A percentile compares a stretch with the other conserved stretches of the same genome.
Conservation (phyloP, 1,139 yeast species). For the Neolecta irregularis region DNA sequence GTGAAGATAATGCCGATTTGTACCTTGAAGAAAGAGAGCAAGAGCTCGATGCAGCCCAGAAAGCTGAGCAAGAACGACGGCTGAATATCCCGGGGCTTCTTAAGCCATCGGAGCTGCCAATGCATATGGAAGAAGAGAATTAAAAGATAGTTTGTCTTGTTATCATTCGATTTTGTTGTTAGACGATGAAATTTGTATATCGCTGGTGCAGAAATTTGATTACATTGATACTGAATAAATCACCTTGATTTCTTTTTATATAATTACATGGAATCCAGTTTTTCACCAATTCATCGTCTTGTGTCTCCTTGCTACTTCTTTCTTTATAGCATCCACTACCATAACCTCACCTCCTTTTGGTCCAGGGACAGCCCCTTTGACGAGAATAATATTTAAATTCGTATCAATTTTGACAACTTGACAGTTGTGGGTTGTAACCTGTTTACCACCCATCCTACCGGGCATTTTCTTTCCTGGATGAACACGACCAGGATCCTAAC, state of each 20-base stretch:
- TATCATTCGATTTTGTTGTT: no score
- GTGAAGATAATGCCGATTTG: constrained; percentile 68
- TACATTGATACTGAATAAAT: neutral
- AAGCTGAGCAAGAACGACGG: constrained; percentile 64
- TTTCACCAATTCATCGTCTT: neutral
- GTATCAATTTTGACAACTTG: constrained; percentile 67
- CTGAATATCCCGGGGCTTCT: constrained; percentile 82
- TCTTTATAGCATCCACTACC: constrained; percentile 60
- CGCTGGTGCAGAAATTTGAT: neutral
- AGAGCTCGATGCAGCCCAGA: constrained; percentile 54
- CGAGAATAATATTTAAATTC: constrained; percentile 62
- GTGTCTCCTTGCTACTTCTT: no score
- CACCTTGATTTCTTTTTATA: neutral
- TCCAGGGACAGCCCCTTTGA: constrained; percentile 88
- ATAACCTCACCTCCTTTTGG: constrained; percentile 62
- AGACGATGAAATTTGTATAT: neutral
- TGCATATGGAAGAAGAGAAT: constrained; percentile 54
- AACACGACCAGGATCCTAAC: constrained; percentile 90
- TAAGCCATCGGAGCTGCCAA: constrained; percentile 63
- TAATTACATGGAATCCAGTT: neutral
- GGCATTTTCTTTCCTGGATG: constrained; percentile 97
- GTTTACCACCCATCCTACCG: constrained; percentile 80
- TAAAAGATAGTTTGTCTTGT: no score
- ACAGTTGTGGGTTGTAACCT: constrained; percentile 59
- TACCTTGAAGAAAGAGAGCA: constrained; percentile 87